Base-by-base conservation (phyloP, 2,329 filamentous ascomycete species). In the Hypocreales sp. region DNA sequence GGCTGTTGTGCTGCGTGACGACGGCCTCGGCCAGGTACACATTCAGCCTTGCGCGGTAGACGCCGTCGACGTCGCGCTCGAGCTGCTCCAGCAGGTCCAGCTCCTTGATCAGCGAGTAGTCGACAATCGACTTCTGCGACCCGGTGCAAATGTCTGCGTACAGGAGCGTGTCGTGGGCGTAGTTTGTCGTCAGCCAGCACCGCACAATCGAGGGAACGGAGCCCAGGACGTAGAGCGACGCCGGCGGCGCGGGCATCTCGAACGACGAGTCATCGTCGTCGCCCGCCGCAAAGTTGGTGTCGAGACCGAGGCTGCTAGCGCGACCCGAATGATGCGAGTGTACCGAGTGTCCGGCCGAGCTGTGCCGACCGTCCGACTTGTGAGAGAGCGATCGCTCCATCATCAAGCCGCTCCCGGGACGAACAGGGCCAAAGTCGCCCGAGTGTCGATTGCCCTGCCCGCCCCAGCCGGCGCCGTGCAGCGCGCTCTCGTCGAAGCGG, bases 81-180 rank as follows among this genome's bases (percentile, higher is more conserved):
- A 87, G 58, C 24, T 76, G 67, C 34, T 75, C 69, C 35, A 67
- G 50, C 19, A 92, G 59, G 18, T 76, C 77, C 15, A 94, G 67
- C 29, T 79, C 78, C 37, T 72, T 72, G 26, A 94, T 58, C 28
- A 94, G 64, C 5, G 72, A 69, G 39, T 70, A 65, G 30, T 90
- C 79, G 24, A 98, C 57, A n/a, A 72, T 74, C 2, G 90, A 95
- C 40, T 73, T 77, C 49, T 86, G 84, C 5, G 90, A 92, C 2
- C 87, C 90, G 3, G 82, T 87, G 51, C 90, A 95, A 3, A 95
- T 64, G 19, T 84, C 86, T 20, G 86, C 90, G 47, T 95, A 95
- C 5, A 94, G 62, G 11, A 95, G 66, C 8, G 83, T 79, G 37
- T 79, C 76, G 46, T 93, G 87, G 10, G 84, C 87, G 54, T 92